phyloP scores from a whole-genome alignment of 2,329 filamentous ascomycete genomes.

The Colletotrichum tanaceti region DNA sequence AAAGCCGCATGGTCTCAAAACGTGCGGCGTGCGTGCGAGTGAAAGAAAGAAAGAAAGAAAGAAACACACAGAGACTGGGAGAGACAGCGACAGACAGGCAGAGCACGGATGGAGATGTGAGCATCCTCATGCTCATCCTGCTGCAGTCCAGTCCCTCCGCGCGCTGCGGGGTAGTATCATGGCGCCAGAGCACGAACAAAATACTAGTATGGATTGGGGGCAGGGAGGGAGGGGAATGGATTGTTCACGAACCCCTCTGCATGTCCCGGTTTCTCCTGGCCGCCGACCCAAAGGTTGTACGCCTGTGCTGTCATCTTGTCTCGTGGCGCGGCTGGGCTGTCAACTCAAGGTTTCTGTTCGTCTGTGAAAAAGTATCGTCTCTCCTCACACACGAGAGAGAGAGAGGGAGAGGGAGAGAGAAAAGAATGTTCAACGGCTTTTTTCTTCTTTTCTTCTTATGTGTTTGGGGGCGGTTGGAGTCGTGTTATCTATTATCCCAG shows the following conservation, averaged over 20 bases:
- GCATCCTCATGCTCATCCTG: slow-evolving; percentile 14
- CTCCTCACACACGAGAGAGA: too few species aligned
- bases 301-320: slow-evolving; percentile 38
- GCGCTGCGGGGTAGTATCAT: slow-evolving; percentile 19
- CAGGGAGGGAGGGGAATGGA: slow-evolving; percentile 15
- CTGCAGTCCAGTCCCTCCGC: not conserved
- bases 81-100: too few species aligned
- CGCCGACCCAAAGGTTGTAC: slow-evolving; percentile 45
- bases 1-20: too few species aligned
- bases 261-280: slow-evolving; percentile 48
- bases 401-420: too few species aligned
- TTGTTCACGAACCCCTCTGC: slow-evolving; percentile 58
- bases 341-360: slow-evolving; percentile 33
- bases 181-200: not conserved
- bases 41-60: too few species aligned
- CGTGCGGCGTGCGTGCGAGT: too few species aligned
- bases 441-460: slow-evolving; percentile 2
- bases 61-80: too few species aligned
- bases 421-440: not conserved
- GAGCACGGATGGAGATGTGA: slow-evolving; percentile 37
- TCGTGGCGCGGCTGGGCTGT: slow-evolving; percentile 31
- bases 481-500: not conserved
- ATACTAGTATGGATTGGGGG: too few species aligned
- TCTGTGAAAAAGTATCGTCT: slow-evolving; percentile 14
- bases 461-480: slow-evolving; percentile 15